A percentile compares a stretch with the other conserved stretches of the same genome.
Evolutionary conservation across 768 basidiomycete genomes (phyloP).

Genomic region (Leccinum aurantiacum): DNA sequence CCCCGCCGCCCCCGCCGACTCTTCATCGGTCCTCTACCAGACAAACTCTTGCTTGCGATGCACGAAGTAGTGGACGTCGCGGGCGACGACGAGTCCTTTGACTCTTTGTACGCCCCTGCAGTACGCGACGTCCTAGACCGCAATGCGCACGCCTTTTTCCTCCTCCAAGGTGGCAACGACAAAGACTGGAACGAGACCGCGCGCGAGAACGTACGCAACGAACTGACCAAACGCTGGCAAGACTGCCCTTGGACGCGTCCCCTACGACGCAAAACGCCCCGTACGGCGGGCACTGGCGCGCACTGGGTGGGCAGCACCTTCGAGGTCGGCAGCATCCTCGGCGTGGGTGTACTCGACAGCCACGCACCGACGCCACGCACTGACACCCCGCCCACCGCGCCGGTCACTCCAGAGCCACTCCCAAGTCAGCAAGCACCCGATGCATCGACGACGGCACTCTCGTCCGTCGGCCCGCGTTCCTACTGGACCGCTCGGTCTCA

Average conservation of each 20-base stretch:
- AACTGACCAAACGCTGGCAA: slow-evolving; percentile 61
- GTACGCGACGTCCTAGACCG: slow-evolving; percentile 45
- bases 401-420: slow-evolving; percentile 1
- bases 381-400: neutral
- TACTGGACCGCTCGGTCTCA: slow-evolving; percentile 24
- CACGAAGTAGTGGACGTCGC: slow-evolving; percentile 28
- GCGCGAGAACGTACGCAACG: slow-evolving; percentile 50
- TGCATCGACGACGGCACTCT: slow-evolving; percentile 22
- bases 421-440: slow-evolving; percentile 5
- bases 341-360: slow-evolving; percentile 55
- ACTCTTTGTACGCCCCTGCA: slow-evolving; percentile 36
- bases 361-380: slow-evolving; percentile 10
- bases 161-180: slow-evolving; percentile 58
- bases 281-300: slow-evolving; percentile 9
- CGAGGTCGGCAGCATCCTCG: slow-evolving; percentile 74
- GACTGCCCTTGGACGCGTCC: slow-evolving; percentile 64
- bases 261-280: slow-evolving; percentile 32
- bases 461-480: slow-evolving; percentile 24
- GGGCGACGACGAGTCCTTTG: slow-evolving; percentile 34
- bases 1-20: slow-evolving; percentile 39
- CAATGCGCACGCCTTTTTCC: slow-evolving; percentile 64
- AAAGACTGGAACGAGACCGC: slow-evolving; percentile 67
- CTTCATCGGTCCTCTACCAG: slow-evolving; percentile 79
- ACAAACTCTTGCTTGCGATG: slow-evolving; percentile 47
- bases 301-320: slow-evolving; percentile 76